Percentiles rank a stretch among this genome's conserved stretches.
Evolutionary conservation across 768 basidiomycete species (phyloP).

Genomic region (Cystofilobasidium capitatum): DNA sequence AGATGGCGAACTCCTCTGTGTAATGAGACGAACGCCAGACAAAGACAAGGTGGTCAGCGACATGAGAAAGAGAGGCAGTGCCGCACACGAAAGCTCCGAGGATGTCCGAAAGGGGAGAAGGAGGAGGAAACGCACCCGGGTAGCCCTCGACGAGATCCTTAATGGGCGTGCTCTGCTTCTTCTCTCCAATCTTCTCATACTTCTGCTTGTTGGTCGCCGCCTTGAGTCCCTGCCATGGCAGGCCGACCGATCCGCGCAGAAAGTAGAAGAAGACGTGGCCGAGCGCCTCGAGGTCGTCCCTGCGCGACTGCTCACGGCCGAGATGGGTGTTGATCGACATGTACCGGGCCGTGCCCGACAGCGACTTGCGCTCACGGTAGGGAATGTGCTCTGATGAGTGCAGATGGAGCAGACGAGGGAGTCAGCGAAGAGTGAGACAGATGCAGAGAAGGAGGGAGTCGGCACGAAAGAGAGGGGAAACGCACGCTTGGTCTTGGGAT

Average conservation of each 20-base stretch:
- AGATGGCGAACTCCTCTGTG: slow-evolving; percentile 94
- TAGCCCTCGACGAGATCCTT: slow-evolving; percentile 93
- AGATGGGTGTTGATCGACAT: slow-evolving; percentile 99
- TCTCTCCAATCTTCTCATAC: slow-evolving; percentile 99
- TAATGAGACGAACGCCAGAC: slow-evolving; percentile 20
- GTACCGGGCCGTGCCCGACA: slow-evolving; percentile 95
- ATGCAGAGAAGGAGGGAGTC: not conserved
- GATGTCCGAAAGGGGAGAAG: slow-evolving; percentile 16
- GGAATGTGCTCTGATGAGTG: slow-evolving; percentile 68
- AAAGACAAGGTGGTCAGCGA: slow-evolving; percentile 19
- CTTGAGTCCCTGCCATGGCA: slow-evolving; percentile 98
- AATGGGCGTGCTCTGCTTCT: slow-evolving; percentile 95
- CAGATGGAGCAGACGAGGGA: not conserved
- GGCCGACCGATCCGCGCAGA: slow-evolving; percentile 62
- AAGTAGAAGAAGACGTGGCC: slow-evolving; percentile 99
- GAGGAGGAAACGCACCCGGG: slow-evolving; percentile 57
- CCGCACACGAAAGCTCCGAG: not conserved
- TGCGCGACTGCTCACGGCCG: slow-evolving; percentile 72
- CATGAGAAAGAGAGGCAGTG: not conserved
- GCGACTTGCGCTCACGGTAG: slow-evolving; percentile 92
- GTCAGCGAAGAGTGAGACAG: not conserved
- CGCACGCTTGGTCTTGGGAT: slow-evolving; percentile 66
- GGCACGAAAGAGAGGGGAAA: not conserved
- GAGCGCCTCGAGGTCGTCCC: slow-evolving; percentile 96
- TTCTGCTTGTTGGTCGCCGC: slow-evolving; percentile 99